Evolutionary conservation across 2,329 filamentous ascomycete species (phyloP), one percentile per base, ranked within the genome.

Genomic region (Penicillium sp.): DNA sequence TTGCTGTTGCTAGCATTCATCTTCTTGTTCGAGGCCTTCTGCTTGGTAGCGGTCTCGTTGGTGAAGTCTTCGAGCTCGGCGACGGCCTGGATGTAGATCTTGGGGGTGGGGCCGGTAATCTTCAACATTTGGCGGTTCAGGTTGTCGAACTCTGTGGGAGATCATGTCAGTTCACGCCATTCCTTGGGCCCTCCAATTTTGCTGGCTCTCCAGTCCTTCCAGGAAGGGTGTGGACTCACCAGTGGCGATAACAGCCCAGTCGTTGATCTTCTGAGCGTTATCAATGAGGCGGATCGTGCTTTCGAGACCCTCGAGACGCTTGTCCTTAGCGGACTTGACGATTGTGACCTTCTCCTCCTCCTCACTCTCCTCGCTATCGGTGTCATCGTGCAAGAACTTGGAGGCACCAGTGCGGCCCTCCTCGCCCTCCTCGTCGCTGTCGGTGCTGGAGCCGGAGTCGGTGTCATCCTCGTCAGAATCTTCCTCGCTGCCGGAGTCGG

Each of bases 261-360:
- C 93, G 66, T 87, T 89, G 67, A 97, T 98, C 79, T 95, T 97
- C 72, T 93, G 80, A 55, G 88, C 90, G 75, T 98, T 98, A 69
- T 97, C 90, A 65, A 98, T 97, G 66, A 86, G 75, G 70, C 86
- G 85, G 65, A 97, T 87, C 38, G 84, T 95, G 53, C 82, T 80
- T 71, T 98, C 91, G 53, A 98, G 79, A 72, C 97, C 94, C 66
- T 96, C 91, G 59, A 88, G 79, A 55, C 93, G 83, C 81, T 98
- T 98, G 77, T 97, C 89, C 75, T 97, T 97, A 65, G 91, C 90
- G 72, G 89, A 96, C 80, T 95, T 96, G 66, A 97, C 87, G 63
- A 93, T 82, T 64, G 85, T 88, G 57, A 84, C 82, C 59, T 82
- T 81, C 58, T 96, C 91, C 57, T 93, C 88, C 57, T 93, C 90